Evolutionary conservation across 371 early-diverging fungal species (phyloP), one percentile per base, ranked within the genome.

Genomic region (Thermomucor indicae-seudaticae): DNA sequence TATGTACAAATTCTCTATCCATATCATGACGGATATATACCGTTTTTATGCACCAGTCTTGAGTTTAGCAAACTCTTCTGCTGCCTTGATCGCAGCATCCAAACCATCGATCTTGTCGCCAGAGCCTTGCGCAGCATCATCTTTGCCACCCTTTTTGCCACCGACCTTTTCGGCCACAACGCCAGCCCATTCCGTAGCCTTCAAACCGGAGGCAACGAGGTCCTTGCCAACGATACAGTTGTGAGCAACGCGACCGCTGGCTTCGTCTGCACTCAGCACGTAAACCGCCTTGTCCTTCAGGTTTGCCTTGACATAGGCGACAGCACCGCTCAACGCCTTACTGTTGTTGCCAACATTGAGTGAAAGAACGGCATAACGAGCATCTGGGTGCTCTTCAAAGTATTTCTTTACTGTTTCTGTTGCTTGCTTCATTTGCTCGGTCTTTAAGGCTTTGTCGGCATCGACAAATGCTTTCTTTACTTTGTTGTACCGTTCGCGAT

Each of bases 111-210:
- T 48, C 49, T 81, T 73, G 41, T 78, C 76, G 49, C 90, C 92
- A 53, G 82, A 81, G 12, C 93, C 93, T 61, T 91, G 91, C 20
- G 92, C 93, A 51, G 92, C 65, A 49, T 89, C 91, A 39, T 86
- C 89, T 58, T 89, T 90, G 58, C 93, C 93, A 38, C 93, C 93
- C 62, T 84, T 85, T 75, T 94, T 94, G 50, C 97, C 98, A 23
- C 91, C 93, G 31, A 96, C 78, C 25, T 81, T 76, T 48, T 84
- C 77, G 34, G 86, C 68, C 7, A 96, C 93, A 17, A 83, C 84
- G 10, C 71, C 72, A 39, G 93, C 93, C 98, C 96, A 97, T 29
- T 89, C 91, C 22, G 75, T 81, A 17, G 96, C 98, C 77, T 88
- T 91, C 43, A 97, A 70, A 3, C 86, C 93, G 76, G 77, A 81